Base-by-base conservation (phyloP, 2,329 filamentous ascomycete genomes). In the Fulvia fulva region DNA sequence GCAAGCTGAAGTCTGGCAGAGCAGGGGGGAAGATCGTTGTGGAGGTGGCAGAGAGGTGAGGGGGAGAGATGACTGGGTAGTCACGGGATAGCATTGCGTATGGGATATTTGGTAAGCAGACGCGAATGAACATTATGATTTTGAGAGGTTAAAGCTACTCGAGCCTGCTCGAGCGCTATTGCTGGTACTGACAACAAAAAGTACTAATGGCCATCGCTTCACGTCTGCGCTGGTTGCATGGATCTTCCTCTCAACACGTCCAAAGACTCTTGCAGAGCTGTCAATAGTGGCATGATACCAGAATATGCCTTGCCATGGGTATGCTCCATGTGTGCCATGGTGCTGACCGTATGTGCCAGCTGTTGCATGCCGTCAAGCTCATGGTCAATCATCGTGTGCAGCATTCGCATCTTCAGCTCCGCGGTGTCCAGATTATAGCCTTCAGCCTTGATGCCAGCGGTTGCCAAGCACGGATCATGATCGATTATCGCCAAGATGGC, bases 1-100 rank as follows among this genome's bases (percentile, higher is more conserved):
- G 80, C 68, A 83, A 78, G 67, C 67, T 87, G 66, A 85, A 81
- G 73, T 80, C 75, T 0, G 80, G 81, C 0, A 76, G 80, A 30
- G 76, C 81, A 1, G 80, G 73, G 61, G 86, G 86, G 0, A 88
- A 88, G 73, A 72, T 88, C 61, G 75, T 88, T 5, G 65, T 78
- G 12, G 62, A 66, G 49, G 66, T 69, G 12, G 34, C 34, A 16
- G 16, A n/a, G 34, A 41, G n/a, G 34, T 41, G 34, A 41, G n/a
- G 34, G n/a, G n/a, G n/a, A n/a, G n/a, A n/a, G n/a, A n/a, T n/a
- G n/a, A n/a, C n/a, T n/a, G n/a, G n/a, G n/a, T n/a, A n/a, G n/a
- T n/a, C n/a, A n/a, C n/a, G n/a, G n/a, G n/a, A n/a, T n/a, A n/a
- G n/a, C n/a, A n/a, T n/a, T n/a, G n/a, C n/a, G n/a, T n/a, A n/a